phyloP scores from a whole-genome alignment of 2,329 filamentous ascomycete genomes.

The Phaeosphaeria sp. region DNA sequence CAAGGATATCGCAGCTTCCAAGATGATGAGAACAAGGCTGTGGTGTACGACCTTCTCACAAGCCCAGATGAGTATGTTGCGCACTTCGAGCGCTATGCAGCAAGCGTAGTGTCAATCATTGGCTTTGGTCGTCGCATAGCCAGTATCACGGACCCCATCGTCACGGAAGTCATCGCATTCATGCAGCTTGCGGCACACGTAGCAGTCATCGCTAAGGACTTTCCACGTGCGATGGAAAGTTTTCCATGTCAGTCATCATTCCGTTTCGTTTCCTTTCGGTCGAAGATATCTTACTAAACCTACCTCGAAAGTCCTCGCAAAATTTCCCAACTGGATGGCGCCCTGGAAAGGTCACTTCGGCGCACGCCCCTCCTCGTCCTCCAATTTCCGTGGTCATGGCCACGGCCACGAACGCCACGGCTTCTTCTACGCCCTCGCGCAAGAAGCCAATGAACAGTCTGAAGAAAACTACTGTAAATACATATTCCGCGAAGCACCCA shows the following conservation, averaged over 20 bases:
- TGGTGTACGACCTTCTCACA: conserved; percentile 55
- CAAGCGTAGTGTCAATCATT: conserved; percentile 62
- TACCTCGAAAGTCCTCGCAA: conserved; percentile 51
- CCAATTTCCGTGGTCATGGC: conserved; percentile 7
- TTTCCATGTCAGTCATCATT: conserved; percentile 52
- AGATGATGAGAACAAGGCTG: conserved; percentile 63
- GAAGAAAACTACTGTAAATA: conserved; percentile 10
- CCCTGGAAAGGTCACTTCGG: conserved; percentile 37
- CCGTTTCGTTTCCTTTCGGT: neutral
- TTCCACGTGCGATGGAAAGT: conserved; percentile 65
- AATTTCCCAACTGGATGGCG: conserved; percentile 57
- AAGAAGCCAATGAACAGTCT: conserved; percentile 40
- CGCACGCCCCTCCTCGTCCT: neutral
- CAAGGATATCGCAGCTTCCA: conserved; percentile 62
- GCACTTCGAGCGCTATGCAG: conserved; percentile 61
- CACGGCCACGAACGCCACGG: conserved; percentile 35
- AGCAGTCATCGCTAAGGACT: conserved; percentile 56
- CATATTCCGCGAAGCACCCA: conserved; percentile 51
- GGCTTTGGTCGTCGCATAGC: conserved; percentile 62
- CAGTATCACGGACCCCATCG: conserved; percentile 60
- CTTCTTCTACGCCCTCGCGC: conserved; percentile 44
- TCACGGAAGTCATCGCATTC: conserved; percentile 63
- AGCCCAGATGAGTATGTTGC: conserved; percentile 56
- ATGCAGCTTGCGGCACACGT: conserved; percentile 64
- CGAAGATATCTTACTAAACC: neutral